Base-by-base conservation (phyloP, 805 yeast genomes). In the Saccharomycopsis javanensis region DNA sequence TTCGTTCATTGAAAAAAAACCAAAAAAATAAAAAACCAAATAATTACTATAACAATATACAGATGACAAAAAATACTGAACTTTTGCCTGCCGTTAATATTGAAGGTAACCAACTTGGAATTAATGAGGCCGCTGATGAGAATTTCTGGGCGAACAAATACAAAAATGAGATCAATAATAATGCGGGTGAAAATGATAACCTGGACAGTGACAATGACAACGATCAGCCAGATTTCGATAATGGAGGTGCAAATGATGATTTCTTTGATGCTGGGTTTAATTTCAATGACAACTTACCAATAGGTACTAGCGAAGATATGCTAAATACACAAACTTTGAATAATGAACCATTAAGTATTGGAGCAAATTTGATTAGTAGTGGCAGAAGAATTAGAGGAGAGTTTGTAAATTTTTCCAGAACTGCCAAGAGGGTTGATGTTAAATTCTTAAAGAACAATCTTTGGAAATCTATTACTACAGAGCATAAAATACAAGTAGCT, bases 351-450 rank as follows among this genome's bases (percentile, higher is more conserved):
- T 16, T 35, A 4, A 51, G 54, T 18, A 53, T 58, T 46, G 72
- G 70, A 6, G 63, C 68, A 2, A 70, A 69, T 48, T 52, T 66
- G 56, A 63, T 65, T 38, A 61, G 66, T 16, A 70, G 64, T 27
- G 65, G 65, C 16, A 64, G 65, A 15, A 65, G 64, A 18, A 65
- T 65, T 28, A 66, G 77, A 42, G 73, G 75, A 1, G 77, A 74
- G 25, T 71, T 76, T 56, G 76, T 83, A 23, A 79, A 75, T 59
- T 87, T 80, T 65, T 83, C 96, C 1, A 76, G 83, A 53, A 79
- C 81, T 6, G 88, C 96, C 4, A 89, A 88, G 67, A 79, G 81
- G 60, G 94, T 90, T 30, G 91, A 89, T 65, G 86, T 90, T 34
- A 79, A 81, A 61, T 71, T 73, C 27, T 73, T 89, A 55, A 89